Evolutionary conservation across 352 stramenopile genomes (phyloP).

Genomic region (Elongisporangium prolatum): DNA sequence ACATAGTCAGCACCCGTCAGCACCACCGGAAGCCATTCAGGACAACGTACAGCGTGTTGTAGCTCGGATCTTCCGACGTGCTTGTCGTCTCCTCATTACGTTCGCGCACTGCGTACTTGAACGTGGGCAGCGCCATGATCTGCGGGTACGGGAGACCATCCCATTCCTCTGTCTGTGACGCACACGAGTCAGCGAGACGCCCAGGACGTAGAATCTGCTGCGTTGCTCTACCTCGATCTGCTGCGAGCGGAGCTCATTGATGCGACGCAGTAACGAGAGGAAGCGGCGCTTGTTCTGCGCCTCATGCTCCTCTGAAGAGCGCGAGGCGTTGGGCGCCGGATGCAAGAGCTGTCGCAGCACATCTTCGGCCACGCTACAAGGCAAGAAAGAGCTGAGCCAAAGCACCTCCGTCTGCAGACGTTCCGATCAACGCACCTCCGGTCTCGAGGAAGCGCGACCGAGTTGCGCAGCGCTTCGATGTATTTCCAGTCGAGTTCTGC

Average conservation of each 20-base stretch:
- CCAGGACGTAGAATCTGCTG: background rate
- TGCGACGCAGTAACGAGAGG: constrained; percentile 67
- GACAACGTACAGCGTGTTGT: constrained; percentile 47
- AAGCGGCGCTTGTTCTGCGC: constrained; percentile 60
- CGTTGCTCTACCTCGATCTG: constrained; percentile 52
- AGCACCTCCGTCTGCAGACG: background rate
- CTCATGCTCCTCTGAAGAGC: constrained; percentile 19
- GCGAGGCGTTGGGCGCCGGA: background rate
- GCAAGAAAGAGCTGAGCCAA: background rate
- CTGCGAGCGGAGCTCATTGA: constrained; percentile 82
- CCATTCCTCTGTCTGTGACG: constrained; percentile 48
- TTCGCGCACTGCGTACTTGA: constrained; percentile 60
- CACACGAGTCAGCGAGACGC: constrained; percentile 5
- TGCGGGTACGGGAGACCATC: constrained; percentile 78
- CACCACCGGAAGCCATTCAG: background rate
- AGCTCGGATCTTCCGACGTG: constrained; percentile 19
- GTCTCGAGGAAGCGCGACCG: constrained; percentile 4
- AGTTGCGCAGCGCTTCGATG: constrained; percentile 47
- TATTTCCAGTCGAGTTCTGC: constrained; percentile 61
- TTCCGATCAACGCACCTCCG: too few species aligned
- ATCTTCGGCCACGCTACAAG: constrained; percentile 15
- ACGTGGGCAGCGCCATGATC: constrained; percentile 75
- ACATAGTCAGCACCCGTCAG: background rate
- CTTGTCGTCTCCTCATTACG: constrained; percentile 13
- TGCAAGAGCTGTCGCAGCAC: constrained; percentile 10